phyloP scores from a whole-genome alignment of 257 asterid species.

The Hygrophila difformis region DNA sequence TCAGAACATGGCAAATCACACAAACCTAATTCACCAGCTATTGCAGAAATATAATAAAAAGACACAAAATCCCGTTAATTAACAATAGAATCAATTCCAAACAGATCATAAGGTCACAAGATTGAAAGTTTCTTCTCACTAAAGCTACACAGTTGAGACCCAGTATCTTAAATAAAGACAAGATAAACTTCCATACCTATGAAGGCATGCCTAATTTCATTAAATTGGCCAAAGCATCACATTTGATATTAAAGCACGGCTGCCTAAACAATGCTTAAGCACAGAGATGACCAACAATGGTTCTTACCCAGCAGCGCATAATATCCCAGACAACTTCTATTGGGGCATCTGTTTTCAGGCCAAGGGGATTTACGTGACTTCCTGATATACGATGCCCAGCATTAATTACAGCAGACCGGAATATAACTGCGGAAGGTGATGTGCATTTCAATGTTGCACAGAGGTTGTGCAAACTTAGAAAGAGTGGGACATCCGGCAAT shows the following conservation, averaged over 20 bases:
- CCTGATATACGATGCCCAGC: conserved; percentile 97
- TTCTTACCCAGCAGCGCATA: conserved; percentile 97
- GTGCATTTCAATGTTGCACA: conserved; percentile 86
- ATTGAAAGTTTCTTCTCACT: not conserved
- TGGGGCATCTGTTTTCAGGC: conserved; percentile 94
- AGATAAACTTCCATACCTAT: no score
- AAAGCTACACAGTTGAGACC: not conserved
- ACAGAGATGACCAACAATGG: not conserved
- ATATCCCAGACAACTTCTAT: conserved; percentile 97
- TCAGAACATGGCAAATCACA: no score
- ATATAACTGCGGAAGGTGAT: conserved; percentile 85
- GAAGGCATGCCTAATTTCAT: not conserved
- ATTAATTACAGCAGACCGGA: conserved; percentile 93
- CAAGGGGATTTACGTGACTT: conserved; percentile 80
- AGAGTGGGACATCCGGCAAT: conserved; percentile 79
- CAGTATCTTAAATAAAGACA: no score
- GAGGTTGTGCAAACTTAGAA: conserved; percentile 91
- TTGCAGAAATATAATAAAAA: no score
- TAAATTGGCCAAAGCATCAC: not conserved
- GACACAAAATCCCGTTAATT: no score
- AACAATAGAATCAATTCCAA: not conserved
- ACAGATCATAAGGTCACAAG: not conserved
- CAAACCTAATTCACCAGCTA: no score
- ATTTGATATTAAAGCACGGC: not conserved
- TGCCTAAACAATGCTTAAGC: not conserved